A percentile compares a stretch with the other conserved stretches of the same genome.
phyloP scores from a whole-genome alignment of 1,284 basidiomycete genomes.

The Rhodotorula sp. region DNA sequence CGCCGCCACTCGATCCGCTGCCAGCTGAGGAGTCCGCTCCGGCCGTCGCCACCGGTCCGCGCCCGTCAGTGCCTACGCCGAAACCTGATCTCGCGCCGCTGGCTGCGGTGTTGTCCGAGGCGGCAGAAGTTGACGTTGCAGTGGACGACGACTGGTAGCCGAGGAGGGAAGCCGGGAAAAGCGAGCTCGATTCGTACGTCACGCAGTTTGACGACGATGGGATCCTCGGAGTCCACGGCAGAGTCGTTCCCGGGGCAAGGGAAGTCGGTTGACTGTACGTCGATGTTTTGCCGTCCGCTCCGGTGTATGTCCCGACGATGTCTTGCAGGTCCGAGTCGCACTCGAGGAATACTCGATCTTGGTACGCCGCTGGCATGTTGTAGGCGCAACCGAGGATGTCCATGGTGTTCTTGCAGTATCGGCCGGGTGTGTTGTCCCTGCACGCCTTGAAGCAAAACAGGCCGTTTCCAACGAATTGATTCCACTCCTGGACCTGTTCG shows the following conservation, averaged over 20 bases:
- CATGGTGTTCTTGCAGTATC: slow-evolving; percentile 52
- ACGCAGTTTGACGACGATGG: slow-evolving; percentile 66
- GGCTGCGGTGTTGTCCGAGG: no score
- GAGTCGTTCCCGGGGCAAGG: slow-evolving; percentile 1
- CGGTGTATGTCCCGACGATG: slow-evolving; percentile 58
- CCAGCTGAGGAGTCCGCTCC: background rate
- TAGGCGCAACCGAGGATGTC: slow-evolving; percentile 65
- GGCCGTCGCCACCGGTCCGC: no score
- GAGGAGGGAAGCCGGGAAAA: slow-evolving; percentile 52
- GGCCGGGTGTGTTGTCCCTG: slow-evolving; percentile 33
- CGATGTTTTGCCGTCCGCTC: slow-evolving; percentile 17
- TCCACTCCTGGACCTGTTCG: slow-evolving; percentile 26
- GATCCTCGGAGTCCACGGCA: slow-evolving; percentile 61
- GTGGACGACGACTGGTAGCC: slow-evolving; percentile 32
- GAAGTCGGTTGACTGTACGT: slow-evolving; percentile 45
- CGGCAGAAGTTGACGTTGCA: background rate
- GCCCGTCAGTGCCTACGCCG: no score
- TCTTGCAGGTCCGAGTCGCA: slow-evolving; percentile 66
- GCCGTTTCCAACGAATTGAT: slow-evolving; percentile 13
- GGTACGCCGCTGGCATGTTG: slow-evolving; percentile 62
- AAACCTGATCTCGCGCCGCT: no score
- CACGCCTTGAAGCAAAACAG: slow-evolving; percentile 23
- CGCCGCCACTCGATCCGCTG: no score
- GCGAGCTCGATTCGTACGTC: slow-evolving; percentile 57
- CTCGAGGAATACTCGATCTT: slow-evolving; percentile 59